phyloP scores from a whole-genome alignment of 768 basidiomycete genomes.

The Calocybe indica region DNA sequence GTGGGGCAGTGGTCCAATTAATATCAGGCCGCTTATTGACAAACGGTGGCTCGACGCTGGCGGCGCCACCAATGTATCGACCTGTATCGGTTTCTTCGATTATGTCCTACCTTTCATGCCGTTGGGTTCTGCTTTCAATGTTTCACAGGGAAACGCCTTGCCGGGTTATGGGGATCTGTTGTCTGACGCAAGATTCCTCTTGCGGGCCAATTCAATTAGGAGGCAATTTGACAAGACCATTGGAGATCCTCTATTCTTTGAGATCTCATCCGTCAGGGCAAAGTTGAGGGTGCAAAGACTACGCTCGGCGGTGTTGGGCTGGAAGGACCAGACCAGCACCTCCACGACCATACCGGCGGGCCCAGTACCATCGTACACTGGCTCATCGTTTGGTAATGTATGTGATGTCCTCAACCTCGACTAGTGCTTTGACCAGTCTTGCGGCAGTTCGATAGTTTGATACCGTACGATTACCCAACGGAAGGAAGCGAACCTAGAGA shows the following conservation, averaged over 20 bases:
- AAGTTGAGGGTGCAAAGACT: conserved; percentile 19
- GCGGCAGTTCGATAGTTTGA: conserved; percentile 24
- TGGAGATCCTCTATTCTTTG: conserved; percentile 41
- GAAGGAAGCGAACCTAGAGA: conserved; percentile 3
- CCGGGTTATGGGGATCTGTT: conserved; percentile 38
- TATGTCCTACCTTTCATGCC: conserved; percentile 45
- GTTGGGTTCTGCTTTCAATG: conserved; percentile 16
- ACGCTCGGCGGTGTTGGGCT: conserved; percentile 14
- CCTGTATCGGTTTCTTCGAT: conserved; percentile 36
- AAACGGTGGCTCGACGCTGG: conserved; percentile 38
- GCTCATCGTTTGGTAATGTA: conserved; percentile 30
- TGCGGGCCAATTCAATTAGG: conserved; percentile 32
- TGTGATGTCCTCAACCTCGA: conserved; percentile 2
- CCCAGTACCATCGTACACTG: conserved; percentile 10
- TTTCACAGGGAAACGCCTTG: conserved; percentile 27
- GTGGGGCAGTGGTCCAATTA: conserved; percentile 42
- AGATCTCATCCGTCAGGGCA: conserved; percentile 24
- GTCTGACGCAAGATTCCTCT: conserved; percentile 39
- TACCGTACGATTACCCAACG: conserved; percentile 31
- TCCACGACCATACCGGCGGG: conserved; percentile 11
- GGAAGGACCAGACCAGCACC: conserved; percentile 8
- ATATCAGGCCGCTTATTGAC: conserved; percentile 45
- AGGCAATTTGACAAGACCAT: conserved; percentile 26
- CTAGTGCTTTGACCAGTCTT: background rate
- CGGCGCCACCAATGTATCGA: conserved; percentile 35